Evolutionary conservation across 1,284 basidiomycete species (phyloP), one percentile per base, ranked within the genome.

Genomic region (Rugosomyces carneus): DNA sequence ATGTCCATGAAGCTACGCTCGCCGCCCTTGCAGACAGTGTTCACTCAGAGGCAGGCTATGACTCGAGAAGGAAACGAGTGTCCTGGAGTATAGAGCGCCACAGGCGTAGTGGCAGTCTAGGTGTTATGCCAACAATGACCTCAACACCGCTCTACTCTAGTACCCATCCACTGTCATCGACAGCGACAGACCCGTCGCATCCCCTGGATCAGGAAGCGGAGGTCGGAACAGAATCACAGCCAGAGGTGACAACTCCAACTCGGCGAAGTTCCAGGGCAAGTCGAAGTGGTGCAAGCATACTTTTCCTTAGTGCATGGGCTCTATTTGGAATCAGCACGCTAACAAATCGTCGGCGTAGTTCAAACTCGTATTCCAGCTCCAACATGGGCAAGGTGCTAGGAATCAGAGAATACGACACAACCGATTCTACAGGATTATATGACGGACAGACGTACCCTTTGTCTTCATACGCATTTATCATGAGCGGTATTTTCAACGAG

Each of bases 301-400:
- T 90, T 16, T 85, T 91, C 54, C 66, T 91, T 37, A 75, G 82
- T 11, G 69, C 75, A 5, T 87, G 85, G 69, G 73, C 78, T 6
- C 63, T 91, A 45, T 83, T 89, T 53, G 72, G 85, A 0, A 55
- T 89, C 6, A 79, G 84, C 0, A 67, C 73, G 19, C 57, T 80
- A 41, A 60, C 67, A 1, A 62, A 64, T 2, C 61, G 56, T 19
- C 54, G 53, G 32, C 58, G 58, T 37, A 60, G 59, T 20, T 46
- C 61, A 10, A 49, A 57, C 13, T 50, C 62, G 8, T 55, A 46
- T 18, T 60, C 54, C n/a, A 52, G 54, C 15, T 44, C 53, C 6
- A 63, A 52, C 53, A 57, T 61, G 23, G 70, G 60, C 32, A 61
- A 54, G 42, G 69, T 74, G 2, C 49, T 72, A 1, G 57, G 58